Evolutionary conservation across 257 asterid genomes (phyloP), one percentile per base, ranked within the genome.

Genomic region (Solanum ossicruentum): DNA sequence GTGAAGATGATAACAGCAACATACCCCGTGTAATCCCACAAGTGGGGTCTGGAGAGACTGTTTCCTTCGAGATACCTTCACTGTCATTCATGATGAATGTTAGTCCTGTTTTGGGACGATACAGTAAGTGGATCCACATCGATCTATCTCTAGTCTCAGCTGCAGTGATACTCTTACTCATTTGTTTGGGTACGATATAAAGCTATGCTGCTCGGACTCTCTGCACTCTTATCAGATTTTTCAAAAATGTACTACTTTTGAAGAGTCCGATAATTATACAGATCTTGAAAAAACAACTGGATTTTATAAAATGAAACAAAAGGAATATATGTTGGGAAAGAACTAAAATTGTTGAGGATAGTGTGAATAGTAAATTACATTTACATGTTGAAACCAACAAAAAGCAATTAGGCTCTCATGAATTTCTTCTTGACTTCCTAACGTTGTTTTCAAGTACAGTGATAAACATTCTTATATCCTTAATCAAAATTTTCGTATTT

Each of bases 161-260:
- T 83, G 94, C 97, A 8, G 99, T 94, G 21, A 86, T 91, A 89
- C 94, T 97, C 23, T 97, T 98, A 8, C 89, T 97, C 87, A 88
- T 95, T 52, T 88, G 94, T 23, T 58, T 95, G 99, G 98, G 92
- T 94, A 83, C 85, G 95, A 12, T 94, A 55, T 51, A 61, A 61
- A 21, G 69, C 69, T 23, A 61, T 0, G 17, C 23, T 61, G 69
- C 26, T 0, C 36, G 17, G 69, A 23, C 9, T 61, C 17, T 23
- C 3, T 3, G 13, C 70, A 23, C 5, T 4, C 9, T 1, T 61
- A 39, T 61, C 8, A 0, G 12, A 60, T 60, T 60, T 3, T 60
- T 0, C 0, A 11, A 21, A 21, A 60, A 60, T 21, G 8, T 0
- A 60, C 1, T 60, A 60, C 16, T 4, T 60, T 21, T 60, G 23